Conservation (phyloP, 306 rosid genomes). For the Erythrophleum fordii region DNA sequence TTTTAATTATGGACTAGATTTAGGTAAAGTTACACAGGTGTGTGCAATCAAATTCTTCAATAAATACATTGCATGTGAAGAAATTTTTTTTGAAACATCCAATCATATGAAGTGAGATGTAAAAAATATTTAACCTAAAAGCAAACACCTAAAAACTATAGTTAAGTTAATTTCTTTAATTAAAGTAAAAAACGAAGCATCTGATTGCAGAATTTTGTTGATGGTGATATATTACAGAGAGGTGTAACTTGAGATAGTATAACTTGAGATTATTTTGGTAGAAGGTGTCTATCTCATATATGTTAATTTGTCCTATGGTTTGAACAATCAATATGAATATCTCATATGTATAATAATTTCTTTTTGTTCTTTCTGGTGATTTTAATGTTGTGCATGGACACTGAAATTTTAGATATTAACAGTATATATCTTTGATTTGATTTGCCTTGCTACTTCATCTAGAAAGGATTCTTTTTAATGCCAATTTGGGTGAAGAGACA, state of each 20-base stretch:
- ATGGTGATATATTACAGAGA: slow-evolving; percentile 3
- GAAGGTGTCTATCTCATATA: no score
- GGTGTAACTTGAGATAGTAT: slow-evolving; percentile 15
- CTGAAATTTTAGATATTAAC: background rate
- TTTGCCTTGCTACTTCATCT: background rate
- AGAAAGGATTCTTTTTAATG: background rate
- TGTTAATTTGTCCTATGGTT: background rate
- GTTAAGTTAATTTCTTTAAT: no score
- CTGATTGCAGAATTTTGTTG: slow-evolving; percentile 21
- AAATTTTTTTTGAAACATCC: no score
- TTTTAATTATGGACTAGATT: background rate
- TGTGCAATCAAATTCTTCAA: no score
- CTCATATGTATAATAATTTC: background rate
- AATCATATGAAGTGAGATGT: no score
- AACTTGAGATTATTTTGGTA: background rate
- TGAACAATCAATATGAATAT: background rate
- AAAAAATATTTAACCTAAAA: no score
- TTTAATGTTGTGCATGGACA: background rate
- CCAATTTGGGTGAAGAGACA: background rate
- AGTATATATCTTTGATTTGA: background rate
- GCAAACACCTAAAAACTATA: no score
- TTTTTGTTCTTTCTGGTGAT: background rate
- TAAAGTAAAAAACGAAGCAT: background rate
- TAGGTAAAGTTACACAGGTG: no score
- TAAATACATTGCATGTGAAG: no score